phyloP scores from a whole-genome alignment of 768 basidiomycete genomes.

The Tulasnella sp. region DNA sequence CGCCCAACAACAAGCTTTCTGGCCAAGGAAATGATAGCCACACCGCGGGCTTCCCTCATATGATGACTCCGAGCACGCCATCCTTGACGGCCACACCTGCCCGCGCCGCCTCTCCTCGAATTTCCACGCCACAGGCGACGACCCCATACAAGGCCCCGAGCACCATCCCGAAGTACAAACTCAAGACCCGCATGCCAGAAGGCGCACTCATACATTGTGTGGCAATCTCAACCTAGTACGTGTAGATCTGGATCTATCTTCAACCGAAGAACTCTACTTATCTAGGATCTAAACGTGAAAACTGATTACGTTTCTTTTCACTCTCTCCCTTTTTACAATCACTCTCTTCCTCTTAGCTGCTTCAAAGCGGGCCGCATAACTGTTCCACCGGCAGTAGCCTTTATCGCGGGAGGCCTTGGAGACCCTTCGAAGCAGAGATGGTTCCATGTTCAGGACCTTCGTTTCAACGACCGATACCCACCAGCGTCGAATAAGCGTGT shows the following conservation, averaged over 20 bases:
- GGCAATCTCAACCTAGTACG: slow-evolving; percentile 16
- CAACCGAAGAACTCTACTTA: neutral
- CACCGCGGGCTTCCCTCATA: neutral
- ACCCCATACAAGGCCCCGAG: neutral
- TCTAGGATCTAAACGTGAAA: neutral
- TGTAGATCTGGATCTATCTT: neutral
- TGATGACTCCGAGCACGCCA: slow-evolving; percentile 5
- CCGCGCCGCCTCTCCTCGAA: neutral
- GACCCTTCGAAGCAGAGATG: slow-evolving; percentile 12
- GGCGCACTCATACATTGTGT: slow-evolving; percentile 17
- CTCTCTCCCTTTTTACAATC: too few relatives aligned
- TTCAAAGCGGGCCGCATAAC: slow-evolving; percentile 19
- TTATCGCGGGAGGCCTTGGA: slow-evolving; percentile 17
- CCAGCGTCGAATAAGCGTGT: neutral
- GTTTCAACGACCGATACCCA: slow-evolving; percentile 5
- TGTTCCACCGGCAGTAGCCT: slow-evolving; percentile 16
- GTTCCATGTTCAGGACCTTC: slow-evolving; percentile 18
- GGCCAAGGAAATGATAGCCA: neutral
- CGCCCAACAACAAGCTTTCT: neutral
- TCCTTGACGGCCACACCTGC: slow-evolving; percentile 1
- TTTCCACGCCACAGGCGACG: neutral
- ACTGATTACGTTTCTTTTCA: too few relatives aligned
- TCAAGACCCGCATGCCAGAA: slow-evolving; percentile 12
- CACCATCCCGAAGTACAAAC: neutral
- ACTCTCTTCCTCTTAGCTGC: slow-evolving; percentile 6